Conservation (phyloP, 495 filamentous ascomycete genomes). For the Neurospora intermedia region DNA sequence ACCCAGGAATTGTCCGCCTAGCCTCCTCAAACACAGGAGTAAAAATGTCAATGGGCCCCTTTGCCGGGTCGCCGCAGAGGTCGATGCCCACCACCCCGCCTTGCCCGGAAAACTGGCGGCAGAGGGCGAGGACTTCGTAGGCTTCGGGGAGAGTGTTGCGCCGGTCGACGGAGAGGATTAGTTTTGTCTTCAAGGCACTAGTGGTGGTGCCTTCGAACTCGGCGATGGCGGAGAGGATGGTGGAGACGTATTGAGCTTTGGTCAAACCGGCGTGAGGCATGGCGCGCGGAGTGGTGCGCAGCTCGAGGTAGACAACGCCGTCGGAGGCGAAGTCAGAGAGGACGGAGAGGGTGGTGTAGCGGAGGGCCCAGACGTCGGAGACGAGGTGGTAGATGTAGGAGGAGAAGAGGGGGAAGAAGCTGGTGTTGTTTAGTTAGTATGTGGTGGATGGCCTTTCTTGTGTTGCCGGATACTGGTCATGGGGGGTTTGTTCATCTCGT, state of each 20-base stretch:
- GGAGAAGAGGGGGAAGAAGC: slow-evolving; percentile 32
- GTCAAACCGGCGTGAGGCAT: slow-evolving; percentile 42
- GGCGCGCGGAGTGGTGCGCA: slow-evolving; percentile 68
- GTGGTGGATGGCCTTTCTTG: neutral
- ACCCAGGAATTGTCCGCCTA: slow-evolving; percentile 26
- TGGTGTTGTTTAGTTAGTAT: slow-evolving; percentile 35
- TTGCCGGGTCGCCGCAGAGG: slow-evolving; percentile 66
- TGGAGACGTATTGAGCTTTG: slow-evolving; percentile 52
- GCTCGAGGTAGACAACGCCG: slow-evolving; percentile 69
- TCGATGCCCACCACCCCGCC: slow-evolving; percentile 65
- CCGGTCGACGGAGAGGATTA: slow-evolving; percentile 72
- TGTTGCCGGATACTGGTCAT: neutral
- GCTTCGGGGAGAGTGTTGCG: slow-evolving; percentile 47
- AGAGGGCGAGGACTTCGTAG: slow-evolving; percentile 50
- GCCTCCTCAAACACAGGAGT: slow-evolving; percentile 46
- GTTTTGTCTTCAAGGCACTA: slow-evolving; percentile 28
- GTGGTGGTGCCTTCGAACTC: slow-evolving; percentile 24
- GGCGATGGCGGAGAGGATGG: slow-evolving; percentile 49
- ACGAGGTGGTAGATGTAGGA: slow-evolving; percentile 67
- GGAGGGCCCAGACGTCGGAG: slow-evolving; percentile 45
- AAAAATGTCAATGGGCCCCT: slow-evolving; percentile 48
- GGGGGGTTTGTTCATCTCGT: neutral
- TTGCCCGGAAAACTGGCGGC: slow-evolving; percentile 37
- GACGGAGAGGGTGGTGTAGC: slow-evolving; percentile 55
- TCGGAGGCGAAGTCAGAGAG: slow-evolving; percentile 60